Evolutionary conservation across 208 protist genomes (phyloP), one percentile per base, ranked within the genome.

Genomic region (Leishmania mexicana): DNA sequence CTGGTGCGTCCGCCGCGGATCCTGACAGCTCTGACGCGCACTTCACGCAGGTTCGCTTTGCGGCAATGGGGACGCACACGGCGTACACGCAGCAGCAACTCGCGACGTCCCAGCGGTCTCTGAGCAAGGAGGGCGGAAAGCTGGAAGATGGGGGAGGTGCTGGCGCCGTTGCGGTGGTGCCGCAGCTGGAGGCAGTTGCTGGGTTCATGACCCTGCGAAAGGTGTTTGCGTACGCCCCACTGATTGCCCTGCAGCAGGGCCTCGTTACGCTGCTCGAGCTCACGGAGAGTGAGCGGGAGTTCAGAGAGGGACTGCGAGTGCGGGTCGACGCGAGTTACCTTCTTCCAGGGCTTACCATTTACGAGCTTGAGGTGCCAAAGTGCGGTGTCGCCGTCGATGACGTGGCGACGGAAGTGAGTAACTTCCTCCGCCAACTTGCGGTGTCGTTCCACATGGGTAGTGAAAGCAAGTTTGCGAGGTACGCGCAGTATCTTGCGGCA

Each of bases 311-410:
- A 58, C 67, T 75, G 53, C 70, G 57, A 31, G 65, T 88, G 60
- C 83, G 82, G 0, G 78, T 85, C 10, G 82, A 85, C 57, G 80
- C 72, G 42, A 85, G 82, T 28, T 85, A 81, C 74, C 40, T 85
- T 28, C 78, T 85, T 31, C 78, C 78, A 19, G 78, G 82, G 11
- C 71, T 78, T 5, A 49, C 73, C 7, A 89, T 87, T 21, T 97
- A 93, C 75, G 94, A 97, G 76, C 57, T 97, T 51, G 92, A 97
- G 83, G 83, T 94, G n/a, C 87, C 88, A 10, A 79, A 87, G 54
- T 84, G 92, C 51, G 79, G 65, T 17, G 83, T 83, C 54, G 83
- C 83, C 1, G 71, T 91, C 13, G 80, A 88, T 28, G 94, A 97
- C 53, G 86, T 95, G 40, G 49, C 77, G 10, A 73, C 70, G 42